Evolutionary conservation across 2,329 filamentous ascomycete species (phyloP).

Genomic region (Mycosphaerella sp.): DNA sequence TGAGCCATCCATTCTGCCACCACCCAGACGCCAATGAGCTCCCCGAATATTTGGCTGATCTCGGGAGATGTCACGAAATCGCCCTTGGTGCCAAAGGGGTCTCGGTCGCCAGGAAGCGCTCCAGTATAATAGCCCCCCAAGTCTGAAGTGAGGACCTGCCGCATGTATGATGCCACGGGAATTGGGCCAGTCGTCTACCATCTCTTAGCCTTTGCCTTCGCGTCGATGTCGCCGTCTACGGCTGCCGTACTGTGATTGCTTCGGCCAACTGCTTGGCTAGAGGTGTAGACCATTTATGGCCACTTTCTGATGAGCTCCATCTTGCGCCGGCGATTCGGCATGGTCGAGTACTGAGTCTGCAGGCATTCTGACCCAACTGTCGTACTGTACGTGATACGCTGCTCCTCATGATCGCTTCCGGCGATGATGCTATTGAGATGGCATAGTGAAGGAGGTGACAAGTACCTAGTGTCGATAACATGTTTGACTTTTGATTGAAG

Average conservation of each 20-base stretch:
- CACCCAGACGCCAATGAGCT: constrained; percentile 90
- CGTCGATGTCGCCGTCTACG: not conserved
- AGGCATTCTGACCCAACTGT: constrained; percentile 20
- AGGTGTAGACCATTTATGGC: constrained; percentile 75
- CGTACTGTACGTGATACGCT: constrained; percentile 24
- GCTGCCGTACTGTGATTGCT: constrained; percentile 66
- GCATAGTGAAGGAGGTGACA: not conserved
- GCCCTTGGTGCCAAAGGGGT: constrained; percentile 87
- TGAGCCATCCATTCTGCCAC: constrained; percentile 96
- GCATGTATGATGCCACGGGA: constrained; percentile 92
- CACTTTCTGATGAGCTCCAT: constrained; percentile 37
- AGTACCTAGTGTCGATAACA: constrained; percentile 3
- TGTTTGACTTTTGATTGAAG: constrained; percentile 6
- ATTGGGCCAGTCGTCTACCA: constrained; percentile 76
- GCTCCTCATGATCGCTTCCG: constrained; percentile 25
- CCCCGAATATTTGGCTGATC: constrained; percentile 95
- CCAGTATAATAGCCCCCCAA: constrained; percentile 90
- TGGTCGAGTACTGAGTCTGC: not conserved
- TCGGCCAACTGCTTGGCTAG: constrained; percentile 79
- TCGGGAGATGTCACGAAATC: constrained; percentile 97
- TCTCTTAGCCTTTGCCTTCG: constrained; percentile 9
- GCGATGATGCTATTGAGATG: not conserved
- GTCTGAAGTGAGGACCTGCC: constrained; percentile 91
- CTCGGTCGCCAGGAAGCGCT: constrained; percentile 55
- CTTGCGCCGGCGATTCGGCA: constrained; percentile 33